Conservation (phyloP, 495 filamentous ascomycete species). For the Lentithecium fluviatile region DNA sequence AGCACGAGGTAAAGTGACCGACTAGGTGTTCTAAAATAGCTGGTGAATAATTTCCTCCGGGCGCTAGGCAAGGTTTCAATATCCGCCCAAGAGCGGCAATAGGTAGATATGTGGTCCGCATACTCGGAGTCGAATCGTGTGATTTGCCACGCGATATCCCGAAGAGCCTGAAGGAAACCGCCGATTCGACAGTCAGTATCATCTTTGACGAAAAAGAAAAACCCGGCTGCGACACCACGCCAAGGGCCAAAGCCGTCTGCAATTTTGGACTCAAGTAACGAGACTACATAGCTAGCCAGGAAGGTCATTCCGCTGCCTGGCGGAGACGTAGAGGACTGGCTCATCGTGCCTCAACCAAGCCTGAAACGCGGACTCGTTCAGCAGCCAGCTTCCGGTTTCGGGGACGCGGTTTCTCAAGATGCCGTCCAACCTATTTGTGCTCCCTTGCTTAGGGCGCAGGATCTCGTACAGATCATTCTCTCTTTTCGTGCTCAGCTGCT, state of each 20-base stretch:
- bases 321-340: too few species aligned
- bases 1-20: conserved; percentile 5
- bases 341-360: too few species aligned
- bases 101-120: conserved; percentile 1
- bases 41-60: conserved; percentile 1
- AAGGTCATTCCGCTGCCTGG: too few species aligned
- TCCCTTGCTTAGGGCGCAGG: background rate
- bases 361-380: too few species aligned
- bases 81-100: conserved; percentile 2
- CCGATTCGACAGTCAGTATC: too few species aligned
- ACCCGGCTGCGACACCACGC: too few species aligned
- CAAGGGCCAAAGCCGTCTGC: too few species aligned
- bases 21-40: background rate
- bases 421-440: background rate
- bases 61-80: background rate
- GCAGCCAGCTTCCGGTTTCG: too few species aligned
- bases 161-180: background rate
- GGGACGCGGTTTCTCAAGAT: too few species aligned
- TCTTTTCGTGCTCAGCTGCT: background rate
- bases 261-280: too few species aligned
- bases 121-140: background rate
- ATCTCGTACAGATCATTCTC: background rate
- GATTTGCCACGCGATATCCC: conserved; percentile 6
- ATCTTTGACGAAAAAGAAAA: too few species aligned
- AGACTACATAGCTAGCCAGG: too few species aligned